A percentile compares a stretch with the other conserved stretches of the same genome.
phyloP scores from a whole-genome alignment of 169 alveolate genomes.

The Eimeria brunetti region DNA sequence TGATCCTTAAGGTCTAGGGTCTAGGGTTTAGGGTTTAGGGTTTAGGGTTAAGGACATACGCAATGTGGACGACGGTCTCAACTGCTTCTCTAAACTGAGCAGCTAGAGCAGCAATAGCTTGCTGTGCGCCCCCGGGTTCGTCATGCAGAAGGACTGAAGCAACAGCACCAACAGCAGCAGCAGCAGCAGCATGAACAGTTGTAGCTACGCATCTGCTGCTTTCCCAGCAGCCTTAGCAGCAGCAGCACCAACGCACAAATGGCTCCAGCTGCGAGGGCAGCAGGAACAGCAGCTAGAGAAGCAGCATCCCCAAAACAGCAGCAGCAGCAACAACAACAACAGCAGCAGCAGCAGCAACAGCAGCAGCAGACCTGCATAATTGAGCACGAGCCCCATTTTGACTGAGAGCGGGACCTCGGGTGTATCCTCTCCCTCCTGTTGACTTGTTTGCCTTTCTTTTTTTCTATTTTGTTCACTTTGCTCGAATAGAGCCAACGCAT shows the following conservation, averaged over 20 bases:
- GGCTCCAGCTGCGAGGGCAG: not conserved
- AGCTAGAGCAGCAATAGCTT: slow-evolving; percentile 6
- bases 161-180: slow-evolving; percentile 19
- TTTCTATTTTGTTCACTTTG: not conserved
- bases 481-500: not conserved
- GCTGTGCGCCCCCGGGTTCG: not conserved
- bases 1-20: not conserved
- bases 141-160: slow-evolving; percentile 36
- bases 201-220: not conserved
- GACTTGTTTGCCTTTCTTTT: not conserved
- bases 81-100: slow-evolving; percentile 17
- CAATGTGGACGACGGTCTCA: not conserved
- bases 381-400: slow-evolving; percentile 21
- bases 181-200: not conserved
- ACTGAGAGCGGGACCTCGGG: not conserved
- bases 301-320: not conserved
- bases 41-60: not conserved
- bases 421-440: not conserved
- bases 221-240: not conserved
- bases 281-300: not conserved
- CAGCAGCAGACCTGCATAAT: slow-evolving; percentile 25
- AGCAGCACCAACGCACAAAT: not conserved
- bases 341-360: not conserved
- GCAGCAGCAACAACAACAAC: not conserved
- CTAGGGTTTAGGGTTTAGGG: slow-evolving; percentile 5